Base-by-base conservation (phyloP, 352 stramenopile species). In the Globisporangium irregulare region DNA sequence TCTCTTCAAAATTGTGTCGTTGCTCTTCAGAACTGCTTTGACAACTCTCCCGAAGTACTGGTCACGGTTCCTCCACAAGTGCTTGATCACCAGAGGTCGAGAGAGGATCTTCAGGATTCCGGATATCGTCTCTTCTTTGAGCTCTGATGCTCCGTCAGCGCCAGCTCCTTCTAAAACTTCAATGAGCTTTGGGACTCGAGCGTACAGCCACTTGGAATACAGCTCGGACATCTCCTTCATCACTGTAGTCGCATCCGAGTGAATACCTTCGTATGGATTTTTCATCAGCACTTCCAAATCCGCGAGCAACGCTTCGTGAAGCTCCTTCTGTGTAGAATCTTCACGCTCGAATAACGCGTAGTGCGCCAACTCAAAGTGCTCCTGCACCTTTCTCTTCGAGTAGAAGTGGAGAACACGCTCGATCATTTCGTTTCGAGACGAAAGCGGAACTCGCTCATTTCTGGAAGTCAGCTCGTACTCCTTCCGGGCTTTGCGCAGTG, bases 401-500 rank as follows among this genome's bases (percentile, higher is more conserved):
- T 87, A 84, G 62, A 92, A 91, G 62, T 90, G 82, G 22, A 84
- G 66, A 32, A 87, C 73, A 20, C 76, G 77, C 68, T 92, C 82
- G n/a, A 86, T 77, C 74, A 90, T 75, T 27, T 92, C 82, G 25
- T 92, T 91, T 54, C 84, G 79, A 34, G 82, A 91, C 5, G 79
- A 72, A 3, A 90, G 69, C 22, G 70, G 64, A 1, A 76, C 74
- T 36, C 76, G 66, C 14, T 84, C 69, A 7, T 59, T 43, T 43
- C 55, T 59, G 15, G 59, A 24, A 14, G 53, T 14, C 7, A 27
- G 4, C 34, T 67, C 27, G 22, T 72, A 62, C 54, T 72, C 69
- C 27, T 71, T 72, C 24, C 53, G 71, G 29, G 53, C 64, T 64
- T 78, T 79, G 3, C 72, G 73, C 36, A 89, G 68, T 2, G 73